Conservation (phyloP, 2,329 filamentous ascomycete species). For the Beauveria medogensis region DNA sequence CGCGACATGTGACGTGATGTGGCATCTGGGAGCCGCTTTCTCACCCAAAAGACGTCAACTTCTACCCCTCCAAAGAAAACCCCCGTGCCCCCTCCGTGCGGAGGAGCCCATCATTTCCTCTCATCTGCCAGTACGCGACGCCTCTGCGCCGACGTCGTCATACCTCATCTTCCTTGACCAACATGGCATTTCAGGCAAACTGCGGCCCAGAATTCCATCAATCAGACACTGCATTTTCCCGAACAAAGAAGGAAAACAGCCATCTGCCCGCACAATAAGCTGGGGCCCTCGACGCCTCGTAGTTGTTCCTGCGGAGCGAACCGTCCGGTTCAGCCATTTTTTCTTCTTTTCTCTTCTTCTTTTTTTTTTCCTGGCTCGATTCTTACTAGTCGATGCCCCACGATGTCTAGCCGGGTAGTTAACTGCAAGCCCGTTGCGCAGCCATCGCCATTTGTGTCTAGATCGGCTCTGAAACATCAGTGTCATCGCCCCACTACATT, state of each 20-base stretch:
- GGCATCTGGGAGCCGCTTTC: too few species aligned
- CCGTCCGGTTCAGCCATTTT: not conserved
- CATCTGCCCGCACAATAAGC: not conserved
- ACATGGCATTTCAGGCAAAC: conserved; percentile 2
- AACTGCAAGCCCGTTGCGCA: not conserved
- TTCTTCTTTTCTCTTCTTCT: too few species aligned
- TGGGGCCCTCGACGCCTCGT: not conserved
- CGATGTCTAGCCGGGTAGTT: not conserved
- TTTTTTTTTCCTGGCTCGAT: not conserved
- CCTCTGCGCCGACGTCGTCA: not conserved
- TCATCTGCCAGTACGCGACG: not conserved
- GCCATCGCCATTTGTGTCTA: not conserved
- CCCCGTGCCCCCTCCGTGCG: too few species aligned
- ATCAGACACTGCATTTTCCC: not conserved
- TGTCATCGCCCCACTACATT: not conserved
- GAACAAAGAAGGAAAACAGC: not conserved
- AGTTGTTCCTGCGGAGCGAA: not conserved
- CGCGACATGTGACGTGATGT: too few species aligned
- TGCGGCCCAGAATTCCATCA: conserved; percentile 2
- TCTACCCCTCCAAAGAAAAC: not conserved
- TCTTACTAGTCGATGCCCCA: not conserved
- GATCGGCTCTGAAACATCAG: not conserved
- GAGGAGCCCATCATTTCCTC: not conserved
- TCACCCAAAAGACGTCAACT: too few species aligned
- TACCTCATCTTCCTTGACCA: not conserved